Conservation (phyloP, 495 filamentous ascomycete genomes). For the Penicillium antarcticum region DNA sequence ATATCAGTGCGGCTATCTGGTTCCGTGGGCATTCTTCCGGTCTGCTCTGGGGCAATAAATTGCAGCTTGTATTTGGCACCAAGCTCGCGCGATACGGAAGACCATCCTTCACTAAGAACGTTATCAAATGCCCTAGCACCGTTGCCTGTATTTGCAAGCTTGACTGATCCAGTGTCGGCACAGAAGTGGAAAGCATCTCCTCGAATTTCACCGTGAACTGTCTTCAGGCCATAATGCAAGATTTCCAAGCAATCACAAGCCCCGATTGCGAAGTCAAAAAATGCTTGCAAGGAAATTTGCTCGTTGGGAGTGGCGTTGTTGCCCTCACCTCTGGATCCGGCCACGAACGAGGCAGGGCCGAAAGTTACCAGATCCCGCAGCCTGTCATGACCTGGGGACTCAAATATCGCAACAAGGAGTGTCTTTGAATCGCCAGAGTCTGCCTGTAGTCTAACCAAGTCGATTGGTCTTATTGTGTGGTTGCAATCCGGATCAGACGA, state of each 20-base stretch:
- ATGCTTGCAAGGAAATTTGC: slow-evolving; percentile 65
- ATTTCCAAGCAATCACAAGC: slow-evolving; percentile 82
- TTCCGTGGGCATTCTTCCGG: slow-evolving; percentile 82
- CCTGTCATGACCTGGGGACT: slow-evolving; percentile 72
- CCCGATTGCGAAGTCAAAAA: slow-evolving; percentile 86
- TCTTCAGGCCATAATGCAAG: slow-evolving; percentile 75
- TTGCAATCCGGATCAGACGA: slow-evolving; percentile 68
- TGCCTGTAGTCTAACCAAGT: slow-evolving; percentile 62
- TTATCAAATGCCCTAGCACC: slow-evolving; percentile 84
- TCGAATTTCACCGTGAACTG: slow-evolving; percentile 83
- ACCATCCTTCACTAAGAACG: slow-evolving; percentile 82
- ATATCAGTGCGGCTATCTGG: slow-evolving; percentile 89
- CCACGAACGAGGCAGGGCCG: slow-evolving; percentile 68
- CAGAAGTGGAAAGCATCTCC: slow-evolving; percentile 86
- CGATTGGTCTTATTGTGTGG: slow-evolving; percentile 72
- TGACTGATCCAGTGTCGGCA: slow-evolving; percentile 62
- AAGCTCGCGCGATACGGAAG: slow-evolving; percentile 68
- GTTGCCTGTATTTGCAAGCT: slow-evolving; percentile 78
- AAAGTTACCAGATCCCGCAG: slow-evolving; percentile 67
- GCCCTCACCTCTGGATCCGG: slow-evolving; percentile 47
- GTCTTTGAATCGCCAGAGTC: slow-evolving; percentile 60
- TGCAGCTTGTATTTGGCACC: slow-evolving; percentile 81
- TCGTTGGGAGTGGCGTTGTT: slow-evolving; percentile 50
- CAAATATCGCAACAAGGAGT: slow-evolving; percentile 72
- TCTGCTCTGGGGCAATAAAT: slow-evolving; percentile 89